phyloP scores from a whole-genome alignment of 1,139 yeast genomes.

The Geotrichum klebahnii region DNA sequence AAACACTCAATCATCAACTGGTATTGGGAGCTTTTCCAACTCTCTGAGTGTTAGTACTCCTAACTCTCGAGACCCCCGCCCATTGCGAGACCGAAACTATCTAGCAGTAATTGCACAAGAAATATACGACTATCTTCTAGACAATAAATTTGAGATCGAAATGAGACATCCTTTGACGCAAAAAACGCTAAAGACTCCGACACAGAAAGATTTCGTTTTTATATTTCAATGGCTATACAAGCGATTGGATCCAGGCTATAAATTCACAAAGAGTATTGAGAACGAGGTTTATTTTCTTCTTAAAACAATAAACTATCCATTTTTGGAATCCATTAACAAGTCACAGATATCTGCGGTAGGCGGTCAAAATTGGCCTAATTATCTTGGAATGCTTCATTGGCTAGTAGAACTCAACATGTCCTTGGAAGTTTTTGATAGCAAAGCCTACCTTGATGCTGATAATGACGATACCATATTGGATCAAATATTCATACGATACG shows the following conservation, averaged over 20 bases:
- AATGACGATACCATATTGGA: constrained; percentile 46
- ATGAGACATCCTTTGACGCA: constrained; percentile 65
- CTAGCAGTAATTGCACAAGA: constrained; percentile 55
- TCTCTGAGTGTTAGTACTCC: not conserved
- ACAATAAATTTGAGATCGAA: constrained; percentile 65
- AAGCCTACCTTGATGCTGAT: constrained; percentile 38
- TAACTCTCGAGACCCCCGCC: constrained; percentile 58
- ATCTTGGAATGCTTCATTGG: constrained; percentile 81
- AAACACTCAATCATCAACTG: constrained; percentile 29
- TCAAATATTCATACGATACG: constrained; percentile 61
- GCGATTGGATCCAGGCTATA: constrained; percentile 74
- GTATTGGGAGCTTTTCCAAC: constrained; percentile 21
- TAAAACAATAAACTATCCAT: constrained; percentile 70
- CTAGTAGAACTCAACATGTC: constrained; percentile 55
- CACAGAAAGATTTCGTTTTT: constrained; percentile 77
- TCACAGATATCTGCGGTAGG: constrained; percentile 90
- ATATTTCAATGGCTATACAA: constrained; percentile 78
- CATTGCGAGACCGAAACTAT: constrained; percentile 66
- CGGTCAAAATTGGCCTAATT: constrained; percentile 83
- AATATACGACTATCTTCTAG: constrained; percentile 54
- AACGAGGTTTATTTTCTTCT: constrained; percentile 68
- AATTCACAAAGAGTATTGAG: constrained; percentile 65
- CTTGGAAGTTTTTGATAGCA: constrained; percentile 44
- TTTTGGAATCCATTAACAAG: constrained; percentile 70
- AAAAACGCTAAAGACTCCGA: constrained; percentile 68